Evolutionary conservation across 768 basidiomycete species (phyloP), one percentile per base, ranked within the genome.

Genomic region (Serpula lacrymans): DNA sequence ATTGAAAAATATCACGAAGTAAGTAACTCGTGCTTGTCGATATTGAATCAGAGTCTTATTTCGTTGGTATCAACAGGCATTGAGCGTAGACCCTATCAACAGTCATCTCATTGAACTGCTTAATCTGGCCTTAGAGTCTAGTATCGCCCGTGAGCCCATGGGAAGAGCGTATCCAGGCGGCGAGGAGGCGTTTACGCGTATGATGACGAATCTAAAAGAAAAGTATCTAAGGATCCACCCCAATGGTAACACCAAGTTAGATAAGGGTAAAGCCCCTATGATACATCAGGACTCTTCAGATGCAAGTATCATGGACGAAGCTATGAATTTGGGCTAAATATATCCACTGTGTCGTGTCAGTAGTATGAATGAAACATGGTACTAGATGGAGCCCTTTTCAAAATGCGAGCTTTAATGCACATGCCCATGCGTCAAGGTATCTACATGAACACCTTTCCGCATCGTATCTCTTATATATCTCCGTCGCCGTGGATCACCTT

Each of bases 1-100:
- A 93, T 99, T 49, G 66, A 90, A 26, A 84, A 82, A 45, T 98
- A 96, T 50, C 96, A 99, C 57, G 89, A 94, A 70, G 94, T 92
- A 39, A 27, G 80, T 43, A 4, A 22, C 26, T 21, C 9, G 24
- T 29, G 30, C 16, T 37, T 35, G 33, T 26, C 11, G 12, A 9
- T 23, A 26, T 6, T n/a, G 12, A 42, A 24, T 10, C 30, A 10
- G 30, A 40, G 29, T 28, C 27, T 21, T 28, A 31, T 37, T n/a
- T 41, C 46, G 42, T 45, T 22, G n/a, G 12, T 26, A 20, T 7
- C 33, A 26, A 27, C 49, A 88, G 84, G 82, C 88, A 0, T 64
- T 93, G 36, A 84, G 84, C 52, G 70, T 91, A 46, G 85, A 90
- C 53, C 88, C 88, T 7, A 83, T 88, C 43, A 91, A 93, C 51